Conservation (phyloP, 129 eudicot genomes). For the Kitagawia praeruptora region DNA sequence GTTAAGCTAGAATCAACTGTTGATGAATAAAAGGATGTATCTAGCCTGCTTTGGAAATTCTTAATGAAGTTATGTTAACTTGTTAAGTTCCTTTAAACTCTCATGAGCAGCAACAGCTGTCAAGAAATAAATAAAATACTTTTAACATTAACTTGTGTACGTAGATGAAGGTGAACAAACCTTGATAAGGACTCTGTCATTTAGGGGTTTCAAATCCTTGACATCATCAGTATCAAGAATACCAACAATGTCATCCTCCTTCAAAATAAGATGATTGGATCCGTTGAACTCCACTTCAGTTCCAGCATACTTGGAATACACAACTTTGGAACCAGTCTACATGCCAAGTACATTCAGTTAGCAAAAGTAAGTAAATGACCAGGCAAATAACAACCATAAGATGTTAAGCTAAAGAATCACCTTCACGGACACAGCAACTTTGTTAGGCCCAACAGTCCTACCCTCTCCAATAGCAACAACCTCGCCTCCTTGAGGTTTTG, state of each 20-base stretch:
- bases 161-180: slow-evolving; percentile 20
- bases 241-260: slow-evolving; percentile 92
- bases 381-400: background rate
- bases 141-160: background rate
- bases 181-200: slow-evolving; percentile 87
- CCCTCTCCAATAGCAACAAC: slow-evolving; percentile 95
- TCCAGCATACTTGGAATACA: slow-evolving; percentile 89
- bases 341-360: slow-evolving; percentile 1
- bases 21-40: background rate
- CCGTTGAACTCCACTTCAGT: slow-evolving; percentile 84
- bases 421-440: slow-evolving; percentile 54
- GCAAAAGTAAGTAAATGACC: background rate
- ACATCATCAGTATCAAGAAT: slow-evolving; percentile 78
- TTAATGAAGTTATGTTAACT: background rate
- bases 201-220: slow-evolving; percentile 80
- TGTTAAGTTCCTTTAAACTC: background rate
- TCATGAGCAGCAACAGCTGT: background rate
- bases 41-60: background rate
- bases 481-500: slow-evolving; percentile 83
- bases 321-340: slow-evolving; percentile 70
- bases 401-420: slow-evolving; percentile 20
- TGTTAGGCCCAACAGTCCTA: slow-evolving; percentile 54
- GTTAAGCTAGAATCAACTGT: background rate
- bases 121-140: background rate
- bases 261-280: slow-evolving; percentile 57